Evolutionary conservation across 2,329 filamentous ascomycete genomes (phyloP), one percentile per base, ranked within the genome.

Genomic region (Xylariales sp.): DNA sequence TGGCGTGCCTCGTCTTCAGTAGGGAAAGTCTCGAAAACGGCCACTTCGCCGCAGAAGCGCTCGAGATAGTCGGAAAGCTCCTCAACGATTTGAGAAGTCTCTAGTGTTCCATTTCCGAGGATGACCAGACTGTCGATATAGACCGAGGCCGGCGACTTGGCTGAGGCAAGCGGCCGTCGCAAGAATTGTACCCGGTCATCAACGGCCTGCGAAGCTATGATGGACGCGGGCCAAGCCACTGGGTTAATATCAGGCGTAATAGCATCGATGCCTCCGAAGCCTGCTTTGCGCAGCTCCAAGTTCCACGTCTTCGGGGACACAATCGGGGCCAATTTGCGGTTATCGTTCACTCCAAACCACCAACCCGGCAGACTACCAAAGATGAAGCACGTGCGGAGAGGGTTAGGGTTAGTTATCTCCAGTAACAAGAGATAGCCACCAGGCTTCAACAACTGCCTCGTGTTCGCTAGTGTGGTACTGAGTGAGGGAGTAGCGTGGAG

Each of bases 381-480:
- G 10, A 70, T 65, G 4, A n/a, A 28, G 10, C 30, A 53, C 10
- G 39, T 18, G 10, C 56, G 50, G 10, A 70, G 34, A 0, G 43
- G 4, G 1, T 61, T 28, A 3, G 18, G 48, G 12, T 34, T 65
- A 1, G 48, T 69, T 18, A 16, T 53, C 43, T 75, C 72, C 0
- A 72, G 18, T 0, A 75, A n/a, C 5, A 75, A 7, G 2, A 85
- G 71, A 39, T 79, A 78, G 0, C 82, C 82, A 2, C 78, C 80
- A 0, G 81, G 78, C 28, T 76, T 79, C 6, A 82, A 65, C 0
- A 82, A 64, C 3, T 68, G 60, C 16, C 79, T 75, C 1, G 75
- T 68, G 45, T 79, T 74, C 0, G 45, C 10, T 71, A 78, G 8
- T 23, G 76, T 70, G 32, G 71, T n/a, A 56, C 75, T 48, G 4